phyloP scores from a whole-genome alignment of 2,329 filamentous ascomycete genomes.

The Apiospora malaysiana region DNA sequence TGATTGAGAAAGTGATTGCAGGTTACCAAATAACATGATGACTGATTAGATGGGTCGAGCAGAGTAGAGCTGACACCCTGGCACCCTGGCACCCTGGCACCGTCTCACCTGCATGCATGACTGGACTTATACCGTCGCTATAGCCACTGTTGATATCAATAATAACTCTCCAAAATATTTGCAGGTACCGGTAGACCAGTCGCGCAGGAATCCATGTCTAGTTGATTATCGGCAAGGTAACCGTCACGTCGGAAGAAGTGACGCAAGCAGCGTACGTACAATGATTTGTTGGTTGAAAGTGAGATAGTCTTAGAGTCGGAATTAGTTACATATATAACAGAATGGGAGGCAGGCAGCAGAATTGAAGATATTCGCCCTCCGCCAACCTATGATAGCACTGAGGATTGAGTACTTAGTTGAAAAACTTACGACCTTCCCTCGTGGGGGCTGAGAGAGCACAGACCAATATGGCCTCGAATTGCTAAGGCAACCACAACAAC shows the following conservation, averaged over 20 bases:
- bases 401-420: background rate
- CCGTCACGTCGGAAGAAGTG: background rate
- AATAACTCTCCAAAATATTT: too few relatives aligned
- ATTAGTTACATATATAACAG: too few relatives aligned
- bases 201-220: background rate
- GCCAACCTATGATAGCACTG: background rate
- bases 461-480: constrained; percentile 3
- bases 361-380: background rate
- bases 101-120: background rate
- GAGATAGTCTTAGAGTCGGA: too few relatives aligned
- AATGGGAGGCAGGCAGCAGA: background rate
- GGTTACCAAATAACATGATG: background rate
- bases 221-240: background rate
- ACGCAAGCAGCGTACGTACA: background rate
- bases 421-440: background rate
- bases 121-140: background rate
- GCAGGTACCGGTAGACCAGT: background rate
- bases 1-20: background rate
- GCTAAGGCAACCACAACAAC: constrained; percentile 11
- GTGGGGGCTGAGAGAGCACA: constrained; percentile 9
- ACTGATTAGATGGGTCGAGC: background rate
- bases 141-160: background rate
- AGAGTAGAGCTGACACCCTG: background rate
- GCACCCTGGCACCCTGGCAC: too few relatives aligned
- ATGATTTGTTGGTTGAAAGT: too few relatives aligned